Evolutionary conservation across 1,284 basidiomycete species (phyloP), one percentile per base, ranked within the genome.

Genomic region (Ustilago tritici): DNA sequence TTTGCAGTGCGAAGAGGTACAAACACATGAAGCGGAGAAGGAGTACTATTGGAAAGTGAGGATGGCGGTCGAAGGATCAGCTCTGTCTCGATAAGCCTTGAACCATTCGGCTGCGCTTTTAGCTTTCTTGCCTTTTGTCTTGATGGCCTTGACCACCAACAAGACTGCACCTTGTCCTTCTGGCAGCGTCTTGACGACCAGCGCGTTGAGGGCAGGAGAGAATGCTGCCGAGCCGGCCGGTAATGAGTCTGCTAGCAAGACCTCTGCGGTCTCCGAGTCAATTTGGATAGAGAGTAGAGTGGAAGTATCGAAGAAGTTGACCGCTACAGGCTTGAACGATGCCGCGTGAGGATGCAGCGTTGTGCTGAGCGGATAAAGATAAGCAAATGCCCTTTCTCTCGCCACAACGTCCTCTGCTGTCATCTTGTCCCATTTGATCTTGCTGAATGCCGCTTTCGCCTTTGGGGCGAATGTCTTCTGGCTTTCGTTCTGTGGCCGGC

Each of bases 401-500:
- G 82, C 83, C 2, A 79, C 82, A 14, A 84, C 62, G 6, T 72
- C 61, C 1, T 5, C n/a, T 1, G 84, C 80, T 6, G 55, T 52
- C 79, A 70, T 76, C 12, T n/a, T 41, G 7, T 71, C 15, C 83
- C 83, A 85, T 0, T 57, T 19, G 8, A 84, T 61, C 2, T 57
- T 35, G 28, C 67, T 66, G 54, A 76, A 49, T 2, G 49, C n/a
- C 4, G 57, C 15, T 38, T 72, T 70, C 32, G 84, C 60, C 50
- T 84, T 84, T 40, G 78, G 79, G 7, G 84, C 84, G 15, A 61
- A 68, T 0, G 78, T 64, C 7, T 46, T 65, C 2, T 61, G 9
- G 11, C 47, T 31, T 19, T 65, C 55, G 40, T 76, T 67, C 49
- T 85, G 80, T 1, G 58, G n/a, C 60, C 58, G 61, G 28, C 69